Evolutionary conservation across 495 filamentous ascomycete species (phyloP).

Genomic region (Penicillium antarcticum): DNA sequence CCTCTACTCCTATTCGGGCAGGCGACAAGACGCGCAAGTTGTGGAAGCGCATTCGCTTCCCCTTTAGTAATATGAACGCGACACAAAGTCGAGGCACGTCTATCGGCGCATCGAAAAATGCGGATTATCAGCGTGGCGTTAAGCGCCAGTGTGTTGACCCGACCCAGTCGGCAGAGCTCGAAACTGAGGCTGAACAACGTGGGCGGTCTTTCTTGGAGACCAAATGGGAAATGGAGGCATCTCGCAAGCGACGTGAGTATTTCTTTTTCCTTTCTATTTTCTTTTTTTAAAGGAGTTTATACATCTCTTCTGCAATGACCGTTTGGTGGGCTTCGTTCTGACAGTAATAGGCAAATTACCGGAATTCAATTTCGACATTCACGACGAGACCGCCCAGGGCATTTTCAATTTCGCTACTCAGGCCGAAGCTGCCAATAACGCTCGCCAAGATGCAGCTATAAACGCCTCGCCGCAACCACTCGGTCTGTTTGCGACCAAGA

Average conservation of each 20-base stretch:
- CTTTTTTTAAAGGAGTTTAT: background rate
- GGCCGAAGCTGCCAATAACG: slow-evolving; percentile 6
- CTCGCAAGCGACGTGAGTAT: slow-evolving; percentile 39
- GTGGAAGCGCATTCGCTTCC: slow-evolving; percentile 49
- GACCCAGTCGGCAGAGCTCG: slow-evolving; percentile 6
- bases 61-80: slow-evolving; percentile 38
- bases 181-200: slow-evolving; percentile 10
- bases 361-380: slow-evolving; percentile 17
- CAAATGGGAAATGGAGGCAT: slow-evolving; percentile 35
- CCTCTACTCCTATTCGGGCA: slow-evolving; percentile 47
- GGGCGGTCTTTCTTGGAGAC: slow-evolving; percentile 39
- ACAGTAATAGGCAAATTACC: slow-evolving; percentile 37
- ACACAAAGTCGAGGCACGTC: slow-evolving; percentile 26
- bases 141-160: slow-evolving; percentile 43
- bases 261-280: too few relatives aligned
- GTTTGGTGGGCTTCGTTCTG: background rate
- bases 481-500: slow-evolving; percentile 1
- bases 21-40: slow-evolving; percentile 45
- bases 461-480: slow-evolving; percentile 9
- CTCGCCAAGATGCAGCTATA: slow-evolving; percentile 9
- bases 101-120: slow-evolving; percentile 31
- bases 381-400: slow-evolving; percentile 10
- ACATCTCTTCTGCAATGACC: background rate
- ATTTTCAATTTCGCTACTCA: background rate
- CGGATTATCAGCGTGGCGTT: slow-evolving; percentile 35